Percentiles rank a stretch among this genome's conserved stretches.
These are phyloP conservation scores for Carex pumila DNA, from an alignment of 176 grass and related monocot genomes.

Conservation along the genomic window DNA sequence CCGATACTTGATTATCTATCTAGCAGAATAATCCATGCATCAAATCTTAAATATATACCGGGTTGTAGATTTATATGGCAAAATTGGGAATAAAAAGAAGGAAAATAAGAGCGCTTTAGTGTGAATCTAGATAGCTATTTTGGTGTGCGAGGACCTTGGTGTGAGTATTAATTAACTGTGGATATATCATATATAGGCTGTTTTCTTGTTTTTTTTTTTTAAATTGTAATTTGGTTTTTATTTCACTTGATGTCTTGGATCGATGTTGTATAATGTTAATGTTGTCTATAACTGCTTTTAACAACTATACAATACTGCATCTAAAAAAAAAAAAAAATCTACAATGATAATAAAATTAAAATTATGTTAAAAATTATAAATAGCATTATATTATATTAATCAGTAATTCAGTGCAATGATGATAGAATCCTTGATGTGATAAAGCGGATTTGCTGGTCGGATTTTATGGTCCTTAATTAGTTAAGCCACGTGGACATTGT, in stretches of 20 bases:
- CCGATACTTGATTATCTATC: background rate
- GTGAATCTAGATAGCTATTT: background rate
- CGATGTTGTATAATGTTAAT: background rate
- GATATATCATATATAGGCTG: slow-evolving; percentile 5
- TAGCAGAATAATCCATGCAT: background rate
- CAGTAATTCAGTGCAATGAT: background rate
- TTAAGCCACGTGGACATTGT: background rate
- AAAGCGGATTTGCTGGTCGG: background rate
- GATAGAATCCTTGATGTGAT: background rate
- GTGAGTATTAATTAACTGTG: slow-evolving; percentile 4
- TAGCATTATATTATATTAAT: too few relatives aligned
- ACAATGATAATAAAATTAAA: background rate
- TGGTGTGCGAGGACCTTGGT: background rate
- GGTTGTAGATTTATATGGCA: background rate
- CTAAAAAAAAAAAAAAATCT: background rate
- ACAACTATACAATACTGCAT: background rate
- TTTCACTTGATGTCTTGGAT: background rate
- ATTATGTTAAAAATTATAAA: background rate
- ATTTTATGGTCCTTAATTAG: background rate
- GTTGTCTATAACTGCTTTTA: background rate
- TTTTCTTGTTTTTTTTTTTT: background rate
- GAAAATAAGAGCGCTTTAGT: background rate
- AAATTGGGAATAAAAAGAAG: background rate
- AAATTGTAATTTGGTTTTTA: background rate
- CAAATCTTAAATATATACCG: background rate